Evolutionary conservation across 768 basidiomycete genomes (phyloP).

Genomic region (Chiua virens): DNA sequence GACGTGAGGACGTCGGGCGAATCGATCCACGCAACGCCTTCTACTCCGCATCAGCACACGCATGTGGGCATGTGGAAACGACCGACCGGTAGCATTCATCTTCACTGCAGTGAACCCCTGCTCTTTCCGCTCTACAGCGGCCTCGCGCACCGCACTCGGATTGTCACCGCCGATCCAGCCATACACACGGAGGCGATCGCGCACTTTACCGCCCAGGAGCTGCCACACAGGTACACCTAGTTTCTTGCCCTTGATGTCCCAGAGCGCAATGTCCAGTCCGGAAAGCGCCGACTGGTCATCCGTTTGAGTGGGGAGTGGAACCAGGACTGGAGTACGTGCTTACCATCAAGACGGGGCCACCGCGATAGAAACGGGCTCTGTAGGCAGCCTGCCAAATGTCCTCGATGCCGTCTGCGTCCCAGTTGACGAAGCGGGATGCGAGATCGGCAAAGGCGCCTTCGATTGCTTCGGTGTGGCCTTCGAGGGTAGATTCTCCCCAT

Average conservation of each 20-base stretch:
- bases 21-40: conserved; percentile 55
- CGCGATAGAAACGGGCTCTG: conserved; percentile 69
- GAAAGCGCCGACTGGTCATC: conserved; percentile 48
- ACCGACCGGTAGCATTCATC: conserved; percentile 64
- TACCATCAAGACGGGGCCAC: conserved; percentile 71
- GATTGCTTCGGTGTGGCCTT: conserved; percentile 71
- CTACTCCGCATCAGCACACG: conserved; percentile 11
- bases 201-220: conserved; percentile 67
- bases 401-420: conserved; percentile 64
- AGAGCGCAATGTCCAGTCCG: conserved; percentile 67
- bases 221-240: conserved; percentile 65
- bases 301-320: too few species aligned
- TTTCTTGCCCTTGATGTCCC: conserved; percentile 82
- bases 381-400: conserved; percentile 73
- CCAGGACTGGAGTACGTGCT: neutral
- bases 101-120: conserved; percentile 73
- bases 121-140: conserved; percentile 51
- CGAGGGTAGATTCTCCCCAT: conserved; percentile 76
- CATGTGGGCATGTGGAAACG: neutral
- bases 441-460: conserved; percentile 66
- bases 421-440: conserved; percentile 56
- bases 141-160: conserved; percentile 47
- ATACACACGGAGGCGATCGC: conserved; percentile 58
- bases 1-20: conserved; percentile 52
- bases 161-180: conserved; percentile 56